Percentiles rank a stretch among this genome's conserved stretches.
Conservation (phyloP, 192 early-diverging fungal species). For the Backusella mclennaniae region DNA sequence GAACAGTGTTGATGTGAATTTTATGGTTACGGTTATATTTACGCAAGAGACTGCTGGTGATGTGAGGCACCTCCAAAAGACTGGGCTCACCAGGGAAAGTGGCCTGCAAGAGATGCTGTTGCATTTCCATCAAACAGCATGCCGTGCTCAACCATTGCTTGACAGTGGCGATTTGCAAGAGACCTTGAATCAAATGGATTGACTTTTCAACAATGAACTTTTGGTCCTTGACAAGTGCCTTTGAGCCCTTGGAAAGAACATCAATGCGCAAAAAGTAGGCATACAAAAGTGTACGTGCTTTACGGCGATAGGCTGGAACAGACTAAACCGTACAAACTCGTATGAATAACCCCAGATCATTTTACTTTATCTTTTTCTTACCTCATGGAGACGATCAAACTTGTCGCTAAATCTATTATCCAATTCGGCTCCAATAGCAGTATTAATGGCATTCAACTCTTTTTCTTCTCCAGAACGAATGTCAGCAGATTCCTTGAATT, state of each 20-base stretch:
- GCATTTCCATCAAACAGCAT: constrained; percentile 73
- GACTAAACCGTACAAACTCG: neutral
- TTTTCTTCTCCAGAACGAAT: constrained; percentile 46
- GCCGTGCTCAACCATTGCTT: constrained; percentile 83
- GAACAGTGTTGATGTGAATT: constrained; percentile 58
- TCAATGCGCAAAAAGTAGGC: constrained; percentile 80
- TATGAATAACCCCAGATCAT: neutral
- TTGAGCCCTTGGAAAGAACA: constrained; percentile 51
- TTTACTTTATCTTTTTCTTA: neutral
- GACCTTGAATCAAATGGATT: constrained; percentile 76
- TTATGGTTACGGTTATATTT: constrained; percentile 66
- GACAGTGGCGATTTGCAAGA: constrained; percentile 85
- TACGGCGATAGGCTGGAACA: constrained; percentile 48
- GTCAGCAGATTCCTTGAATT: constrained; percentile 61
- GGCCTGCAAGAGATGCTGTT: constrained; percentile 90
- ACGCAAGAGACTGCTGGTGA: constrained; percentile 62
- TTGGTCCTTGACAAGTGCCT: constrained; percentile 45
- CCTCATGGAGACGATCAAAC: constrained; percentile 41
- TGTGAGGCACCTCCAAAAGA: constrained; percentile 83
- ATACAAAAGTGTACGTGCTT: constrained; percentile 76
- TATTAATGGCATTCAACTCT: constrained; percentile 40
- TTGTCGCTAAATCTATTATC: constrained; percentile 57
- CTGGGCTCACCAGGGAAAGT: constrained; percentile 73
- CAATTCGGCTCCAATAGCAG: constrained; percentile 50
- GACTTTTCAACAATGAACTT: constrained; percentile 71